A percentile compares a stretch with the other conserved stretches of the same genome.
These are phyloP conservation scores for Polygonum maritimum DNA, from an alignment of 148 eudicot genomes.

Conservation along the genomic window DNA sequence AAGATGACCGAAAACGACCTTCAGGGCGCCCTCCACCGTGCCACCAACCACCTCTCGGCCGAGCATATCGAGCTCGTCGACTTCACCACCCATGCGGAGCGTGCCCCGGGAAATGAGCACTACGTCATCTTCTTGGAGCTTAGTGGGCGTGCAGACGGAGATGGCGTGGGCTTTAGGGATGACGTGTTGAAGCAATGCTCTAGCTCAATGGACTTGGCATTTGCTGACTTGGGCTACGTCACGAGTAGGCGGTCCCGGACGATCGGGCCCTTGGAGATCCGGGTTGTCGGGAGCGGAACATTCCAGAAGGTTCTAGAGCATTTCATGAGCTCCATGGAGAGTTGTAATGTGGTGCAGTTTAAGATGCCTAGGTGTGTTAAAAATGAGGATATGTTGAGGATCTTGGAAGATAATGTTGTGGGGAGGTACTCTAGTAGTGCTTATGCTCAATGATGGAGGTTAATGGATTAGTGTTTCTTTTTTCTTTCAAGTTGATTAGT, in stretches of 20 bases:
- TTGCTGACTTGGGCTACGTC: conserved; percentile 48
- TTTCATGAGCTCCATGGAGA: not conserved
- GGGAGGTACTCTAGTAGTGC: conserved; percentile 7
- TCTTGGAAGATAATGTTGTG: conserved; percentile 11
- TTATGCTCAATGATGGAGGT: not conserved
- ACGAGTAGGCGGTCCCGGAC: not conserved
- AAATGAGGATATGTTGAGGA: conserved; percentile 8
- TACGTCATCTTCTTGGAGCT: conserved; percentile 59
- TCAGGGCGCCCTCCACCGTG: conserved; percentile 54
- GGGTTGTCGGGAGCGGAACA: conserved; percentile 10
- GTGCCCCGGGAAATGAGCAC: conserved; percentile 33
- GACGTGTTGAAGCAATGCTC: conserved; percentile 38
- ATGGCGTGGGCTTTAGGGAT: not conserved
- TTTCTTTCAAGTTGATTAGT: not conserved
- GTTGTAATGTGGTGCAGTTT: conserved; percentile 7
- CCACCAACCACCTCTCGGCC: conserved; percentile 22
- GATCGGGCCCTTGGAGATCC: conserved; percentile 12
- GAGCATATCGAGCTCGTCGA: conserved; percentile 47
- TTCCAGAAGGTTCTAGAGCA: conserved; percentile 8
- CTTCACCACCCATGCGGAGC: conserved; percentile 44
- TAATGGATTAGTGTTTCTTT: not conserved
- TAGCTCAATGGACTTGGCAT: conserved; percentile 39
- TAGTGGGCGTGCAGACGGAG: not conserved
- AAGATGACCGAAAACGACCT: conserved; percentile 92
- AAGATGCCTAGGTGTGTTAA: conserved; percentile 15